A percentile compares a stretch with the other conserved stretches of the same genome.
phyloP scores from a whole-genome alignment of 768 basidiomycete species.

The Suillus subaureus region DNA sequence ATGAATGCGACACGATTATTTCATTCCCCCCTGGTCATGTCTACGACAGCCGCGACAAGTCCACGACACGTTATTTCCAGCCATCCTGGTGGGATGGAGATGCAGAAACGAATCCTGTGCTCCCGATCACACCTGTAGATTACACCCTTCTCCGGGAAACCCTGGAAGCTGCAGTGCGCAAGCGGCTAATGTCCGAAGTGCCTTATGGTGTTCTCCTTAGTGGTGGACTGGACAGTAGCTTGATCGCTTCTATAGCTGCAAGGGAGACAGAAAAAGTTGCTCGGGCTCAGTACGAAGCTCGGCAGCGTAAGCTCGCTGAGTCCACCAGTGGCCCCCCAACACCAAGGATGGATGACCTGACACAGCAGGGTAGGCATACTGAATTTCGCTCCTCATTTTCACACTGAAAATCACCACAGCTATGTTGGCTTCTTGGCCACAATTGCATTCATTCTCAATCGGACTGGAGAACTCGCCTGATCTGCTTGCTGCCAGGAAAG shows the following conservation, averaged over 20 bases:
- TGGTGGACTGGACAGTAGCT: slow-evolving; percentile 92
- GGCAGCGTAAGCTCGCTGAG: slow-evolving; percentile 60
- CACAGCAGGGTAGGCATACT: slow-evolving; percentile 53
- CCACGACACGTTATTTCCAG: slow-evolving; percentile 81
- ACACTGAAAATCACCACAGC: slow-evolving; percentile 39
- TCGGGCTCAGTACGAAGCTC: slow-evolving; percentile 72
- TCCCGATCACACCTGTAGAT: slow-evolving; percentile 66
- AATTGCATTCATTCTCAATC: slow-evolving; percentile 96
- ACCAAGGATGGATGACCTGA: slow-evolving; percentile 46
- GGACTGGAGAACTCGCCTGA: slow-evolving; percentile 96
- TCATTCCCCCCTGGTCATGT: slow-evolving; percentile 98
- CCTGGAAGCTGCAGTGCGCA: slow-evolving; percentile 90
- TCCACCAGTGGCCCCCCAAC: slow-evolving; percentile 57
- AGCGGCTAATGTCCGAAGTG: slow-evolving; percentile 97
- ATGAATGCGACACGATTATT: slow-evolving; percentile 93
- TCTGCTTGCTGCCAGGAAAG: slow-evolving; percentile 90
- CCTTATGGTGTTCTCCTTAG: slow-evolving; percentile 96
- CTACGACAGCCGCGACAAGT: slow-evolving; percentile 82
- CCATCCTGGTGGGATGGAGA: slow-evolving; percentile 94
- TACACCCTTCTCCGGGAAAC: slow-evolving; percentile 72
- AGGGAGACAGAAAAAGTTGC: slow-evolving; percentile 94
- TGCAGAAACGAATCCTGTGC: slow-evolving; percentile 53
- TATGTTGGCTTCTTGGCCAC: slow-evolving; percentile 88
- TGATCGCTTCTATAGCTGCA: slow-evolving; percentile 94
- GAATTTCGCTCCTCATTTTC: neutral